Evolutionary conservation across 495 filamentous ascomycete species (phyloP), one percentile per base, ranked within the genome.

Genomic region (Hypoxylon subgilvum): DNA sequence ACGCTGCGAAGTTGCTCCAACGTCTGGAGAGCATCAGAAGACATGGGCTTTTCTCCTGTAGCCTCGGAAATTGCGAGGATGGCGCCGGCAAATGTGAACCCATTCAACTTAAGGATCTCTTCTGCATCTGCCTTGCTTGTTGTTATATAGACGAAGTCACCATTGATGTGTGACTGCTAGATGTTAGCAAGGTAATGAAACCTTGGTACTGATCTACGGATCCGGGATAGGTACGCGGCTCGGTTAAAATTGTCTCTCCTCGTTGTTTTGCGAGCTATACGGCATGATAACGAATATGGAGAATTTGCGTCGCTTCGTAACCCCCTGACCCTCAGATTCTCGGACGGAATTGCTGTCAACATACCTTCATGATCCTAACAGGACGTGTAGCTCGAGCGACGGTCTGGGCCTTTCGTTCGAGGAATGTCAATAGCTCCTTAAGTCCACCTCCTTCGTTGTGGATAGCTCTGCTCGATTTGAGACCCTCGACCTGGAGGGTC

Each of bases 301-400:
- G 68, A 70, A 58, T 69, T 55, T 66, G 56, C 49, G 62, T 75
- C 61, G 67, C 65, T 68, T 54, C 61, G 61, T 70, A 74, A 70
- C 71, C 73, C 76, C 79, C 73, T n/a, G n/a, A n/a, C n/a, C n/a
- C n/a, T n/a, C 61, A 66, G 66, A 60, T 59, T 58, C 56, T 52
- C 61, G 63, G 52, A 60, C 55, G 44, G 62, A 64, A 73, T 74
- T n/a, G 46, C 64, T 72, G 77, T 65, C 72, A n/a, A 86, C 85
- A 83, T 90, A 96, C 91, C 87, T 92, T 92, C 78, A 83, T 87
- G 53, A 96, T 87, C 68, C 77, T 89, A 55, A 90, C 76, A 57
- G 74, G 75, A 57, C 68, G 71, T 74, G 69, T 74, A 73, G 75
- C 72, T 71, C 77, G 78, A 74, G 81, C 70, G 72, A 74, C 54